Evolutionary conservation across 176 grass and related monocot species (phyloP).

Genomic region (Calamus simplicifolius): DNA sequence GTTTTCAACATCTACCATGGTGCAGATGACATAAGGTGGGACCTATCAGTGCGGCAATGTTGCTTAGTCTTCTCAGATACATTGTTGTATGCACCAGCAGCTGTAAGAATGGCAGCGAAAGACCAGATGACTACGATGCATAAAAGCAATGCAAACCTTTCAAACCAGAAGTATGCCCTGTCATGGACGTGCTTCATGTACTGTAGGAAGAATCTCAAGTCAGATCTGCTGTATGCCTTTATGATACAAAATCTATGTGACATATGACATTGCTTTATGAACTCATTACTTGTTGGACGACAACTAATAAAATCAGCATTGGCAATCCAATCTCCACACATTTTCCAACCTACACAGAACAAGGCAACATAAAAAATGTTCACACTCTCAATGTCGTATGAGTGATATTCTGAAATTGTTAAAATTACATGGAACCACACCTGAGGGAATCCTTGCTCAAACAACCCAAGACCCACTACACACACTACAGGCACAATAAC

Average conservation of each 20-base stretch:
- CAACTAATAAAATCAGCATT: conserved; percentile 71
- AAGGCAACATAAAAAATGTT: conserved; percentile 21
- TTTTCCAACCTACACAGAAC: conserved; percentile 71
- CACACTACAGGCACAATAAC: conserved; percentile 86
- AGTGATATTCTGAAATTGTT: neutral
- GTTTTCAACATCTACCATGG: conserved; percentile 56
- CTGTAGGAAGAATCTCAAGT: conserved; percentile 39
- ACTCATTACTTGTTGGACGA: conserved; percentile 68
- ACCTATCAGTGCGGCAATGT: conserved; percentile 80
- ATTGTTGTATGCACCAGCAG: conserved; percentile 84
- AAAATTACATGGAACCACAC: conserved; percentile 31
- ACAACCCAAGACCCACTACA: conserved; percentile 83
- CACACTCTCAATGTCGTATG: neutral
- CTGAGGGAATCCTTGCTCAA: conserved; percentile 92
- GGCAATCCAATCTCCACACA: conserved; percentile 98
- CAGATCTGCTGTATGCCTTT: conserved; percentile 3
- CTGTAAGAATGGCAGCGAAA: conserved; percentile 94
- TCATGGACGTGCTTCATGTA: conserved; percentile 35
- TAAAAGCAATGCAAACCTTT: conserved; percentile 78
- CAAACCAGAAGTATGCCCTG: conserved; percentile 45
- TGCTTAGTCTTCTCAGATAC: conserved; percentile 63
- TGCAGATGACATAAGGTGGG: conserved; percentile 76
- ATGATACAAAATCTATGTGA: conserved; percentile 5
- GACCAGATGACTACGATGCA: conserved; percentile 81
- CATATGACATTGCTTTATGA: neutral